phyloP scores from a whole-genome alignment of 257 asterid genomes.

The Parsonsia alboflavescens region DNA sequence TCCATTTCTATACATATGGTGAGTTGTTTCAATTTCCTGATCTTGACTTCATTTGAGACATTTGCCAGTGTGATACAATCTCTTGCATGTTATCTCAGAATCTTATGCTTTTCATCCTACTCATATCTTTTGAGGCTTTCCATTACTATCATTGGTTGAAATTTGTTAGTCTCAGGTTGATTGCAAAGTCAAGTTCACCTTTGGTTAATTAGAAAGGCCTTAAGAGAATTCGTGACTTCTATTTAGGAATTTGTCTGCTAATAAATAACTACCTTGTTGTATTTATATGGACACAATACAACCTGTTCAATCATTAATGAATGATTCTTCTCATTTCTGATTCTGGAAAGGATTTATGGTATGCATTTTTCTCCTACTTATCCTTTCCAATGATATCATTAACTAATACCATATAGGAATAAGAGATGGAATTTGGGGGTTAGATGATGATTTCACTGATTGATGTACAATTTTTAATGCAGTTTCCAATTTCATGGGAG shows the following conservation, averaged over 20 bases:
- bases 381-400: too few species aligned
- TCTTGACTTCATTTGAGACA: background rate
- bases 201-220: too few species aligned
- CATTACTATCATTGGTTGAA: background rate
- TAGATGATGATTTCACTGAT: constrained; percentile 6
- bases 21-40: constrained; percentile 6
- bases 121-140: background rate
- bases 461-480: constrained; percentile 14
- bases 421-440: background rate
- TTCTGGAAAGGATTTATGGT: background rate
- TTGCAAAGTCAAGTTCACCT: background rate
- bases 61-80: background rate
- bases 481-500: constrained; percentile 45
- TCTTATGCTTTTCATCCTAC: background rate
- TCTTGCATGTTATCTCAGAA: background rate
- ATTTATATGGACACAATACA: background rate
- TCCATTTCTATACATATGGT: constrained; percentile 23
- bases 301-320: background rate
- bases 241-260: background rate
- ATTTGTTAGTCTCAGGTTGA: background rate
- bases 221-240: background rate
- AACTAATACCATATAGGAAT: background rate
- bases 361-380: background rate
- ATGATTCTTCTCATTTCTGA: background rate
- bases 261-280: background rate